phyloP scores from a whole-genome alignment of 768 basidiomycete genomes.

The Mycena leptocephala region DNA sequence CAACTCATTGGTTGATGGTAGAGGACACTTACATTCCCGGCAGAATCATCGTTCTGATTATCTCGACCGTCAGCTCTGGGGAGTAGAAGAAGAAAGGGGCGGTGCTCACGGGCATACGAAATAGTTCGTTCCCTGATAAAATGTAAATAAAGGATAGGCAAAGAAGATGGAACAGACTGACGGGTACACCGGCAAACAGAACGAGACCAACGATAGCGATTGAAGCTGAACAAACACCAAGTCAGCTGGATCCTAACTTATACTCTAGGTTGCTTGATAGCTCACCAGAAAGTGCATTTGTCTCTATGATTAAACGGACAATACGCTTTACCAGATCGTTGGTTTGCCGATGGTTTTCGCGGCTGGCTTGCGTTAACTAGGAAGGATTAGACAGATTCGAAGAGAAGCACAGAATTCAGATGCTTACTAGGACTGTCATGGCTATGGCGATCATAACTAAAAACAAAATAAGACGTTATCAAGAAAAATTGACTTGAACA shows the following conservation, averaged over 20 bases:
- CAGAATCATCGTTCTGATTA: constrained; percentile 23
- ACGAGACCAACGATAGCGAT: constrained; percentile 28
- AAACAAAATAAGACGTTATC: background rate
- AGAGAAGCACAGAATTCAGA: background rate
- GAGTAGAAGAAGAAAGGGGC: background rate
- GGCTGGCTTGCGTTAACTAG: constrained; percentile 29
- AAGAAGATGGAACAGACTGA: background rate
- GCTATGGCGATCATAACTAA: constrained; percentile 24
- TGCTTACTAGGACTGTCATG: constrained; percentile 26
- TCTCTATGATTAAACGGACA: constrained; percentile 29
- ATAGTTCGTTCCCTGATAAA: constrained; percentile 19
- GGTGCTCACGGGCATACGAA: constrained; percentile 28
- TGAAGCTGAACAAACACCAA: background rate
- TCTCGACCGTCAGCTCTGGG: background rate
- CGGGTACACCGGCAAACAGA: constrained; percentile 32
- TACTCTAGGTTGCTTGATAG: background rate
- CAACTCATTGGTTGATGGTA: background rate
- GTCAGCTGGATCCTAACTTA: background rate
- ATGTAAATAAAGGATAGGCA: background rate
- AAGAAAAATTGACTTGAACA: background rate
- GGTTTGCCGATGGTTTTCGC: constrained; percentile 10
- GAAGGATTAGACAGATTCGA: background rate
- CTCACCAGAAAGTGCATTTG: constrained; percentile 31
- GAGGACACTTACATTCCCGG: constrained; percentile 26
- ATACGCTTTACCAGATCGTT: constrained; percentile 34